Conservation (phyloP, 2,329 filamentous ascomycete genomes). For the Colletotrichum nymphaeae region DNA sequence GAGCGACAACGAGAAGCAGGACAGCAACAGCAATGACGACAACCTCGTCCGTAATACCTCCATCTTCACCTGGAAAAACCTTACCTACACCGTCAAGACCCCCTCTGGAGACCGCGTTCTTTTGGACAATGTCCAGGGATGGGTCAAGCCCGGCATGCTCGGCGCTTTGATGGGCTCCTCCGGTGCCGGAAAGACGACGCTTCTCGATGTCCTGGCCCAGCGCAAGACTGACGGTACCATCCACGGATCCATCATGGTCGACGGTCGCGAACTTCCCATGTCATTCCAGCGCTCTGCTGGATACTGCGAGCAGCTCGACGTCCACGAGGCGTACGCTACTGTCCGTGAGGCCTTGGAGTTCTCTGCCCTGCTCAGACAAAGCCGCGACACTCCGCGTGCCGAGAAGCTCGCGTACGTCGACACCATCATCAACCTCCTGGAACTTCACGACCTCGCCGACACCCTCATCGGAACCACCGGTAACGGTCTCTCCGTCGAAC, state of each 20-base stretch:
- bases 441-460: constrained; percentile 60
- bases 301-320: constrained; percentile 85
- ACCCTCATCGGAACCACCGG: constrained; percentile 64
- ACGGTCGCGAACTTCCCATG: constrained; percentile 76
- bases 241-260: constrained; percentile 79
- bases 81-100: constrained; percentile 76
- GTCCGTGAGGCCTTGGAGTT: constrained; percentile 83
- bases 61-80: constrained; percentile 80
- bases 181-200: constrained; percentile 87
- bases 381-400: constrained; percentile 67
- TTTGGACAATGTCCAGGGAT: constrained; percentile 84
- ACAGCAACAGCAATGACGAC: constrained; percentile 42
- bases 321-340: constrained; percentile 79
- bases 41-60: constrained; percentile 71
- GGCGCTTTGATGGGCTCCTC: constrained; percentile 86
- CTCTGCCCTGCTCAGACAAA: constrained; percentile 79
- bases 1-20: constrained; percentile 30
- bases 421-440: constrained; percentile 76
- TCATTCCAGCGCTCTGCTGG: constrained; percentile 85
- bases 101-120: constrained; percentile 72
- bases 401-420: constrained; percentile 84
- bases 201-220: constrained; percentile 85
- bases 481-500: constrained; percentile 62
- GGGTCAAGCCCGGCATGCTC: constrained; percentile 81
- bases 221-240: constrained; percentile 84